Evolutionary conservation across 2,329 filamentous ascomycete species (phyloP).

Genomic region (Cercospora brassicicola): DNA sequence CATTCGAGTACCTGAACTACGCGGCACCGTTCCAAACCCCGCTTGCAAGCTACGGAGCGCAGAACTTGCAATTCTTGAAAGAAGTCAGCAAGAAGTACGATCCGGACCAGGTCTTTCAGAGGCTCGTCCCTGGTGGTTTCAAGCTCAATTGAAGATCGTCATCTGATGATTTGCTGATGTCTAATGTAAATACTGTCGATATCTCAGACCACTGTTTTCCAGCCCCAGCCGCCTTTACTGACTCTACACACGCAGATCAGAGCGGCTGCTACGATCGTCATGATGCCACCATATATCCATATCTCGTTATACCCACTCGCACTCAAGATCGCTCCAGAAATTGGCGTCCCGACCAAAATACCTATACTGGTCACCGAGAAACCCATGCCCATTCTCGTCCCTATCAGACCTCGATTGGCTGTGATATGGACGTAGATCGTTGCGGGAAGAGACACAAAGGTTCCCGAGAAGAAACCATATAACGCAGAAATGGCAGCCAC

Average conservation of each 20-base stretch:
- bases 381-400: constrained; percentile 57
- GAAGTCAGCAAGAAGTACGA: constrained; percentile 40
- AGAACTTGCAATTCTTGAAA: constrained; percentile 34
- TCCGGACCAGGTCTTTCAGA: constrained; percentile 40
- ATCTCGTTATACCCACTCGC: constrained; percentile 45
- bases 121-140: constrained; percentile 39
- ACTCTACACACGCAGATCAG: constrained; percentile 31
- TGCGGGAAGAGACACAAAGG: constrained; percentile 49
- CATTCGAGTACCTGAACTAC: constrained; percentile 40
- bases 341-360: constrained; percentile 55
- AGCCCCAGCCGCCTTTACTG: constrained; percentile 32
- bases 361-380: constrained; percentile 55
- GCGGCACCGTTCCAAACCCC: constrained; percentile 41
- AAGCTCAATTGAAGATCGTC: constrained; percentile 28
- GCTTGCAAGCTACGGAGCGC: constrained; percentile 36
- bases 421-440: constrained; percentile 49
- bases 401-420: constrained; percentile 47
- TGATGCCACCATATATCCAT: constrained; percentile 48
- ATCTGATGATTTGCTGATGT: constrained; percentile 1
- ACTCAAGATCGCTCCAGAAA: constrained; percentile 57
- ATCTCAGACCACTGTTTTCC: constrained; percentile 23
- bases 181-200: constrained; percentile 7
- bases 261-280: constrained; percentile 31
- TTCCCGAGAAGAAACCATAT: constrained; percentile 53
- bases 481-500: constrained; percentile 47